Evolutionary conservation across 495 filamentous ascomycete species (phyloP), one percentile per base, ranked within the genome.

Genomic region (Astrocystis sublimbata): DNA sequence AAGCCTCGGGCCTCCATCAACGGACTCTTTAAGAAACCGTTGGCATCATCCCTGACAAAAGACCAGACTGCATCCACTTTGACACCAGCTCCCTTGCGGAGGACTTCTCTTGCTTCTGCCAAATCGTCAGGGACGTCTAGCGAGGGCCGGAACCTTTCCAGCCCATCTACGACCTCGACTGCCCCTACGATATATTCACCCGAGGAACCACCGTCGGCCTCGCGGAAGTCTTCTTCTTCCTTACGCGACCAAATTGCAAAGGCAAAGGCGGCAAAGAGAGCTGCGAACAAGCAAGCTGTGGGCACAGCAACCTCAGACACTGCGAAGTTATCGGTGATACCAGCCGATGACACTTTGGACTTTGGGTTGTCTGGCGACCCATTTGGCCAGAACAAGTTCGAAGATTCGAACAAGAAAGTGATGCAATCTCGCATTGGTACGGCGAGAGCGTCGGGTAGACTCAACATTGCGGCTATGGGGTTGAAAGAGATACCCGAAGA

Each of bases 211-310:
- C 63, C 75, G 45, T 61, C 65, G 6, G 65, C 69, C 40, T 50
- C 63, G 28, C 60, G 84, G 9, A 93, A 89, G 66, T 90, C 92
- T 1, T 97, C 94, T 2, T 82, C 83, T 36, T 88, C 92, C 2
- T 73, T 98, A 45, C 84, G 94, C 17, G 92, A 97, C 50, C 91
- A 90, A 60, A 97, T 98, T 68, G 92, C 93, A 43, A 94, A 92
- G 71, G 94, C 94, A 7, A 96, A 93, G 71, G 93, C 92, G 10
- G 92, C 92, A 36, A 85, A 86, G 50, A 85, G 88, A 51, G 86
- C 85, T 17, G 82, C 84, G 10, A 71, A 73, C 26, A 73, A 62
- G 24, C 76, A 81, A 65, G 75, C 67, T 33, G 70, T 73, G n/a
- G 64, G 62, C 3, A 49, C 68, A 38, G 63, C 61, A 19, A 40